Evolutionary conservation across 2,329 filamentous ascomycete species (phyloP).

Genomic region (Botryotinia calthae): DNA sequence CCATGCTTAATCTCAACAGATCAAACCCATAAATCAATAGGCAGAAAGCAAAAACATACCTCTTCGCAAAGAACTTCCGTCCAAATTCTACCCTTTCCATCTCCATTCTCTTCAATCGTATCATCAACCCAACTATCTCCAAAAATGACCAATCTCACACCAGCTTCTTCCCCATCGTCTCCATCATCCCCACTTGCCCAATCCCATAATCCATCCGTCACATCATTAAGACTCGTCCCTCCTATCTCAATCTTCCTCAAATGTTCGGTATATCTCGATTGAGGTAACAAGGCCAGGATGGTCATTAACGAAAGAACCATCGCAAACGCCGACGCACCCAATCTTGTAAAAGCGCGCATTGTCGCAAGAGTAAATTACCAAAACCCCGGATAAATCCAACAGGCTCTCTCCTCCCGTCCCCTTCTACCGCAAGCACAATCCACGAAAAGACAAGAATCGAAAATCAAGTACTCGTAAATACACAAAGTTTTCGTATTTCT

Average conservation of each 20-base stretch:
- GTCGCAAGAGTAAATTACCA: background rate
- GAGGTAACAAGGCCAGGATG: conserved; percentile 28
- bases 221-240: conserved; percentile 24
- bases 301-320: conserved; percentile 29
- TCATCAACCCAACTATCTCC: conserved; percentile 38
- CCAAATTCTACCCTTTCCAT: conserved; percentile 33
- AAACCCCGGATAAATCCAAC: background rate
- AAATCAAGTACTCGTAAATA: background rate
- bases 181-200: conserved; percentile 26
- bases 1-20: background rate
- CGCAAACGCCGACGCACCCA: conserved; percentile 29
- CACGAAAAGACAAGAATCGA: background rate
- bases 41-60: conserved; percentile 25
- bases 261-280: conserved; percentile 23
- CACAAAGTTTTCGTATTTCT: background rate
- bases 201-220: conserved; percentile 26
- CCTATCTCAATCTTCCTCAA: conserved; percentile 30
- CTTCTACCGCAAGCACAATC: background rate
- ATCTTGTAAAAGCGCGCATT: conserved; percentile 26
- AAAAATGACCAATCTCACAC: conserved; percentile 35
- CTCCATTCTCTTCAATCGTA: conserved; percentile 22
- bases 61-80: conserved; percentile 34
- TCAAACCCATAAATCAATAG: background rate
- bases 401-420: background rate
- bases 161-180: conserved; percentile 19